Conservation (phyloP, 2,329 filamentous ascomycete species). For the Apiospora aurea region DNA sequence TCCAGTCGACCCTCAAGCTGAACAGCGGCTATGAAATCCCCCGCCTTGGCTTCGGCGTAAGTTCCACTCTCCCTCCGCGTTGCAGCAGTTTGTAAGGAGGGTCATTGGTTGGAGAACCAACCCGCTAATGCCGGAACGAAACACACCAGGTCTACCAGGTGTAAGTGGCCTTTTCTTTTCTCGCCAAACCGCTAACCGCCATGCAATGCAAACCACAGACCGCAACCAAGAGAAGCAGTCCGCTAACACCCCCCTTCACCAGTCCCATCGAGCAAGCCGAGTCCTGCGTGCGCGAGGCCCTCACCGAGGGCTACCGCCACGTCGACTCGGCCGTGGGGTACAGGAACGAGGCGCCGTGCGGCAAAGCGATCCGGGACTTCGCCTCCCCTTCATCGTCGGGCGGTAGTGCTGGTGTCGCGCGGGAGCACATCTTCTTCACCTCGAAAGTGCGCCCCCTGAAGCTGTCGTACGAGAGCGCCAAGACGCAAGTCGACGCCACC, state of each 20-base stretch:
- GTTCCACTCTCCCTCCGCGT: conserved; percentile 35
- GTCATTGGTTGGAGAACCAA: not conserved
- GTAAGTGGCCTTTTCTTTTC: conserved; percentile 44
- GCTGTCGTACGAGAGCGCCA: conserved; percentile 67
- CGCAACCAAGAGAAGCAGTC: not conserved
- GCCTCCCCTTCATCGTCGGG: conserved; percentile 32
- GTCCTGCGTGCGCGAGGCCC: conserved; percentile 50
- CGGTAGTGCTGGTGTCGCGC: conserved; percentile 46
- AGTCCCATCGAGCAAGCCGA: conserved; percentile 47
- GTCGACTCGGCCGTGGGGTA: conserved; percentile 62
- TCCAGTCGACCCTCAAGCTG: conserved; percentile 59
- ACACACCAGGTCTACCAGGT: conserved; percentile 57
- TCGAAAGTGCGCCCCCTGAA: conserved; percentile 58
- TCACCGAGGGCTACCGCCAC: conserved; percentile 61
- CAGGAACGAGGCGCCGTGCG: conserved; percentile 57
- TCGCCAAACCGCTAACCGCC: not conserved
- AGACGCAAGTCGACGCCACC: conserved; percentile 68
- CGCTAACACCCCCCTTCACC: conserved; percentile 27
- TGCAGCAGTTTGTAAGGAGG: not conserved
- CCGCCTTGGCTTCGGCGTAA: conserved; percentile 60
- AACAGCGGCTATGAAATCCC: conserved; percentile 63
- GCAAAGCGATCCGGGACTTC: conserved; percentile 47
- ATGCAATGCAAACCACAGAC: not conserved
- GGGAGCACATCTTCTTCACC: conserved; percentile 62
- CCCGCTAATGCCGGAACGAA: not conserved